Base-by-base conservation (phyloP, 2,329 filamentous ascomycete genomes). In the Xylariales sp. region DNA sequence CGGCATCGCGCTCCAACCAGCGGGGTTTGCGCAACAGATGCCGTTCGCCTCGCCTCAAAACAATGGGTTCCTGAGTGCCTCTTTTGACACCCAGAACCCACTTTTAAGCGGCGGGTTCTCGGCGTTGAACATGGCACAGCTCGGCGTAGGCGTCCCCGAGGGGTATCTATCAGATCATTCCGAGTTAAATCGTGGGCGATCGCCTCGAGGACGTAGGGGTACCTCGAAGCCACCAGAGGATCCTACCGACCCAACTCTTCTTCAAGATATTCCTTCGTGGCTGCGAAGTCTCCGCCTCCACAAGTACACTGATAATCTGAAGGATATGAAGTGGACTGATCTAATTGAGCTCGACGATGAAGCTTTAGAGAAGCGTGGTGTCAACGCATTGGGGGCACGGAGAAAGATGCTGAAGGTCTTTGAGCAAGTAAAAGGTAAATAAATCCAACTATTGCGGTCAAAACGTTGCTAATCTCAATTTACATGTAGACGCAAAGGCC, bases 331-430 rank as follows among this genome's bases (percentile, higher is more conserved):
- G 76, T 99, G 96, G 96, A 92, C 91, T 34, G 96, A 99, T 62
- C 83, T 99, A 74, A 85, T 99, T 68, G 92, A 96, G 80, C 84
- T 99, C 74, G 93, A 97, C 76, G 96, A 99, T 74, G 94, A 94
- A 78, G 94, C 93, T 56, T 84, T 99, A 71, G 95, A 98, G 82
- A 92, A 93, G 32, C 91, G 93, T 60, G 96, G 96, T 57, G 96
- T 99, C 39, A 97, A 97, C 79, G 96, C 96, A 62, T 87, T 98
- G 64, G 96, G 96, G 75, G 96, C 96, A 18, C 87, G 96, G 74
- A 92, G 95, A 79, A 99, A 99, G 87, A 97, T 99, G 93, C 84
- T 99, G 69, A 99, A 99, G 89, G 96, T 98, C 64, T 98, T 98
- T 81, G 96, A 98, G 76, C 94, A 97, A 84, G 95, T 98, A 76